Evolutionary conservation across 805 yeast genomes (phyloP), one percentile per base, ranked within the genome.

Genomic region (Phaffomyces antillensis): DNA sequence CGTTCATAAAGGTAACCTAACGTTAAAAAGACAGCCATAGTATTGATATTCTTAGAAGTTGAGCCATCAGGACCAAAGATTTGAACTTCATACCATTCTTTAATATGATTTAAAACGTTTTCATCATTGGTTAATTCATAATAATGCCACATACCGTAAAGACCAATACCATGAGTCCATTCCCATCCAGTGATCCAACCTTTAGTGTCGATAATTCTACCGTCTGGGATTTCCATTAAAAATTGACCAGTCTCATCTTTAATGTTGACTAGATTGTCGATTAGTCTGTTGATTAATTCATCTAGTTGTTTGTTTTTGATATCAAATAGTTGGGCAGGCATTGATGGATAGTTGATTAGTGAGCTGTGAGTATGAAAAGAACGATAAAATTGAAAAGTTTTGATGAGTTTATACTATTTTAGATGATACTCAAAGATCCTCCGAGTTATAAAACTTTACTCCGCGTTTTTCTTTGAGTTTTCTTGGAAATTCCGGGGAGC

Each of bases 121-220:
- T 24, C 32, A 36, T 39, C 30, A 31, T 39, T 41, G 13, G 41
- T 44, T 28, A 18, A 42, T 25, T 44, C 45, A 16, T 16, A 47
- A 18, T 47, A 44, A 16, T 47, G 50, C 50, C 50, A 47, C 50
- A 47, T 47, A 9, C 50, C 50, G 30, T 47, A 47, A 3, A 47
- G 31, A 23, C 50, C 50, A 33, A 47, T 47, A 20, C 50, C 50
- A 33, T 47, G 50, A 23, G 50, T 47, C 50, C 50, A 47, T 42
- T 47, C 50, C 50, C 50, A 47, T 7, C 50, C 50, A 16, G 50
- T 47, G 40, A 47, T 44, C 50, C 50, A 47, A 10, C 50, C 50
- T 36, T 47, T 47, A 3, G 50, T 47, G 18, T 47, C 50, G 12
- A 47, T 47, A 30, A 47, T 42, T 30, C 50, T 31, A 8, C 50